phyloP scores from a whole-genome alignment of 2,329 filamentous ascomycete genomes.

The Stagonosporopsis chrysanthemi region DNA sequence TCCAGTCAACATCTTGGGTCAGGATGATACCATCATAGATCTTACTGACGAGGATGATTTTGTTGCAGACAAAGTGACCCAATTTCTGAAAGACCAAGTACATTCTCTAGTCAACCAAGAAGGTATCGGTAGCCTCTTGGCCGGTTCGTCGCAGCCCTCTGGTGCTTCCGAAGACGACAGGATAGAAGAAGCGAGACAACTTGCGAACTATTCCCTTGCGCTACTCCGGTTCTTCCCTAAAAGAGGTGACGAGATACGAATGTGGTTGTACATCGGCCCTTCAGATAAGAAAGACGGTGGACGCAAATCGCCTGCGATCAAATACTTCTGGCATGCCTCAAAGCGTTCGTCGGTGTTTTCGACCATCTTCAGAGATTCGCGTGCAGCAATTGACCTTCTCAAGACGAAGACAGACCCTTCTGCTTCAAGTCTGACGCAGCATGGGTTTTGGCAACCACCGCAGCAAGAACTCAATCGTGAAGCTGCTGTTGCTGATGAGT shows the following conservation, averaged over 20 bases:
- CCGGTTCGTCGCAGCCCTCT: slow-evolving; percentile 50
- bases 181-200: slow-evolving; percentile 70
- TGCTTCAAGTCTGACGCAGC: slow-evolving; percentile 26
- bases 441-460: slow-evolving; percentile 46
- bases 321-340: slow-evolving; percentile 83
- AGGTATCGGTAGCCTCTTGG: slow-evolving; percentile 71
- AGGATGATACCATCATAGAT: slow-evolving; percentile 45
- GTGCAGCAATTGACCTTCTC: slow-evolving; percentile 65
- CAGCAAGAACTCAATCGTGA: slow-evolving; percentile 42
- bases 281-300: slow-evolving; percentile 54
- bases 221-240: slow-evolving; percentile 84
- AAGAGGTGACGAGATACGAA: slow-evolving; percentile 85
- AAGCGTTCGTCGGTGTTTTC: slow-evolving; percentile 65
- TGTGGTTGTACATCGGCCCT: slow-evolving; percentile 87
- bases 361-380: slow-evolving; percentile 64
- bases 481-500: slow-evolving; percentile 69
- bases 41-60: slow-evolving; percentile 38
- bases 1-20: slow-evolving; percentile 64
- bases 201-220: slow-evolving; percentile 87
- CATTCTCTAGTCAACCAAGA: slow-evolving; percentile 76
- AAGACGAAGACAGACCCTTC: slow-evolving; percentile 47
- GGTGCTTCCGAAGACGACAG: slow-evolving; percentile 46
- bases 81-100: slow-evolving; percentile 70
- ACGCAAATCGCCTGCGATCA: slow-evolving; percentile 68
- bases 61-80: slow-evolving; percentile 40